Evolutionary conservation across 495 filamentous ascomycete species (phyloP).

Genomic region (Baudoinia panamericana): DNA sequence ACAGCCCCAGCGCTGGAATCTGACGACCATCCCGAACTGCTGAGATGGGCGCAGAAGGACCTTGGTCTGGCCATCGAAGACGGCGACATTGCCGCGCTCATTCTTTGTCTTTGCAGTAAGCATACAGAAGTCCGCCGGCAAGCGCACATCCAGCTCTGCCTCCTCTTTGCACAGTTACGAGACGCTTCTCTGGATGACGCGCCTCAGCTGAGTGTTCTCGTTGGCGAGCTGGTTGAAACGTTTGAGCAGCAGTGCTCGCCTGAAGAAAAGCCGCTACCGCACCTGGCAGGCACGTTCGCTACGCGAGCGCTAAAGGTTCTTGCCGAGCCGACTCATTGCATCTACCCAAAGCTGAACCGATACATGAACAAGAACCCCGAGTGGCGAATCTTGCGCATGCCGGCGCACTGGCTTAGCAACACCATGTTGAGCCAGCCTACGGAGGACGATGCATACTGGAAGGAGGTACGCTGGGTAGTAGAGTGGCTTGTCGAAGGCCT

Average conservation of each 20-base stretch:
- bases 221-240: constrained; percentile 67
- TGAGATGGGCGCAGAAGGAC: constrained; percentile 61
- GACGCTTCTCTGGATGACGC: constrained; percentile 58
- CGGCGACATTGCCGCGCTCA: constrained; percentile 49
- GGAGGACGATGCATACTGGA: constrained; percentile 58
- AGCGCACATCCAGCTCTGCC: constrained; percentile 52
- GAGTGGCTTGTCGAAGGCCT: constrained; percentile 60
- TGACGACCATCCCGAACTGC: constrained; percentile 46
- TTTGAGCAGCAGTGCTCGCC: constrained; percentile 33
- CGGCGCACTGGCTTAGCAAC: constrained; percentile 56
- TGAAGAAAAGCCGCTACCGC: constrained; percentile 43
- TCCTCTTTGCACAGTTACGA: constrained; percentile 42
- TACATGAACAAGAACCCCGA: constrained; percentile 64
- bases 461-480: constrained; percentile 71
- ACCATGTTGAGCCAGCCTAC: constrained; percentile 57
- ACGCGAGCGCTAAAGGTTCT: constrained; percentile 54
- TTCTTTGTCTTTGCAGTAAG: constrained; percentile 62
- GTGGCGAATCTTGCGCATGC: constrained; percentile 63
- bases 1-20: constrained; percentile 28
- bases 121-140: constrained; percentile 61
- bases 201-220: constrained; percentile 58
- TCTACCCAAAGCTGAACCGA: constrained; percentile 77
- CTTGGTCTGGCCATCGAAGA: constrained; percentile 61
- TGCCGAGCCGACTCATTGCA: constrained; percentile 60
- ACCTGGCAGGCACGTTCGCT: constrained; percentile 60